Evolutionary conservation across 306 rosid genomes (phyloP).

Genomic region (Betula pendula): DNA sequence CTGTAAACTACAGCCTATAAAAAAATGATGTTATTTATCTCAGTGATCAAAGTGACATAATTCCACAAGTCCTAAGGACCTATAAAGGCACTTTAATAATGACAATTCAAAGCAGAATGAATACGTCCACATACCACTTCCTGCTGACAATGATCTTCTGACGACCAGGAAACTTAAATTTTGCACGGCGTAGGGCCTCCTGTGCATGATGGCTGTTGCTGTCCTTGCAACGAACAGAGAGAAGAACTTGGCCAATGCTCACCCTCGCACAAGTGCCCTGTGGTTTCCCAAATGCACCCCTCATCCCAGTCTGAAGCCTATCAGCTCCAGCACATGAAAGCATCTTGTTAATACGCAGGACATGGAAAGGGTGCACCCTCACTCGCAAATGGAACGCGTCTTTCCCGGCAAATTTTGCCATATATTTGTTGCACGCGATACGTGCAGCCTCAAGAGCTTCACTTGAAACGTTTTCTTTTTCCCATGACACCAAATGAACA

Average conservation of each 20-base stretch:
- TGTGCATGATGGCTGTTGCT: slow-evolving; percentile 70
- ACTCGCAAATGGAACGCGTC: slow-evolving; percentile 86
- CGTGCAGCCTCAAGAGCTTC: slow-evolving; percentile 90
- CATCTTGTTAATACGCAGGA: slow-evolving; percentile 87
- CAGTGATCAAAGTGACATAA: not conserved
- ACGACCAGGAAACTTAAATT: slow-evolving; percentile 87
- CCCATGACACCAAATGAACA: slow-evolving; percentile 88
- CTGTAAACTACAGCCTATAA: not conserved
- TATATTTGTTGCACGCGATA: slow-evolving; percentile 84
- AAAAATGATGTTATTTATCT: too few species aligned
- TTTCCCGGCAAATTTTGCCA: slow-evolving; percentile 82
- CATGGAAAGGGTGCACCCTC: slow-evolving; percentile 95
- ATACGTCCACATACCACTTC: slow-evolving; percentile 61
- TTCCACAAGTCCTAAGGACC: not conserved
- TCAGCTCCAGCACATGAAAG: slow-evolving; percentile 60
- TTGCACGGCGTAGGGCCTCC: slow-evolving; percentile 87
- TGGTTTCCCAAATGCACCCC: slow-evolving; percentile 82
- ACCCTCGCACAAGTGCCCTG: slow-evolving; percentile 79
- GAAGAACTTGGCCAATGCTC: slow-evolving; percentile 80
- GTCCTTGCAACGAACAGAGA: slow-evolving; percentile 86
- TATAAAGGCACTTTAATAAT: not conserved
- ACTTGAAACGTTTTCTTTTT: slow-evolving; percentile 83
- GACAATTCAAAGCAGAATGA: not conserved
- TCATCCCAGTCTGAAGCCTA: slow-evolving; percentile 97
- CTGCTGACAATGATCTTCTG: slow-evolving; percentile 84